Evolutionary conservation across 805 yeast species (phyloP).

Genomic region (Starmerella vitae): DNA sequence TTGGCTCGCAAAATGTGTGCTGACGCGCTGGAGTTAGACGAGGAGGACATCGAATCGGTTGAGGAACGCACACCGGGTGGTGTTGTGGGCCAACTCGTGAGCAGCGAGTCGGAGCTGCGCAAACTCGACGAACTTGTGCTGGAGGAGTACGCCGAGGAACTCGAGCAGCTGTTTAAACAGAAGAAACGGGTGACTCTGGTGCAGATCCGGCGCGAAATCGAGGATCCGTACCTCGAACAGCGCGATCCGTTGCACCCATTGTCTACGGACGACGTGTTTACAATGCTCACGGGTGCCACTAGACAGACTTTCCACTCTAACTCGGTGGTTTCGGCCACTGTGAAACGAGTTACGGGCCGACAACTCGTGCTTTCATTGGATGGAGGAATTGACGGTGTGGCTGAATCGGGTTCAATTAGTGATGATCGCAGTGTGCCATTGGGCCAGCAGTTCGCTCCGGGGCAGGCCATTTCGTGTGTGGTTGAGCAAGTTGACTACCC

Average conservation of each 20-base stretch:
- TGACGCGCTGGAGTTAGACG: slow-evolving; percentile 91
- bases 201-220: slow-evolving; percentile 74
- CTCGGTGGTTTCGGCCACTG: slow-evolving; percentile 58
- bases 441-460: slow-evolving; percentile 28
- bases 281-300: slow-evolving; percentile 79
- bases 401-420: slow-evolving; percentile 27
- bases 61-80: slow-evolving; percentile 59
- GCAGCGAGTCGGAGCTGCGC: slow-evolving; percentile 48
- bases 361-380: slow-evolving; percentile 37
- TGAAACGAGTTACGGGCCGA: slow-evolving; percentile 46
- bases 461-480: slow-evolving; percentile 81
- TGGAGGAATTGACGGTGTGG: slow-evolving; percentile 49
- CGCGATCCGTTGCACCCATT: slow-evolving; percentile 57
- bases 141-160: slow-evolving; percentile 84
- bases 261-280: slow-evolving; percentile 62
- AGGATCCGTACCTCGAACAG: slow-evolving; percentile 75
- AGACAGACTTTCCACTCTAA: slow-evolving; percentile 54
- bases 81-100: slow-evolving; percentile 57
- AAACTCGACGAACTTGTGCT: slow-evolving; percentile 76
- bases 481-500: slow-evolving; percentile 57
- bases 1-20: slow-evolving; percentile 95
- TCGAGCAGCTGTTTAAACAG: slow-evolving; percentile 46
- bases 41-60: slow-evolving; percentile 71
- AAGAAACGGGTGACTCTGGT: slow-evolving; percentile 67
- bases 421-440: slow-evolving; percentile 24